A percentile compares a stretch with the other conserved stretches of the same genome.
phyloP scores from a whole-genome alignment of 2,329 filamentous ascomycete species.

The Colletotrichum paranaense region DNA sequence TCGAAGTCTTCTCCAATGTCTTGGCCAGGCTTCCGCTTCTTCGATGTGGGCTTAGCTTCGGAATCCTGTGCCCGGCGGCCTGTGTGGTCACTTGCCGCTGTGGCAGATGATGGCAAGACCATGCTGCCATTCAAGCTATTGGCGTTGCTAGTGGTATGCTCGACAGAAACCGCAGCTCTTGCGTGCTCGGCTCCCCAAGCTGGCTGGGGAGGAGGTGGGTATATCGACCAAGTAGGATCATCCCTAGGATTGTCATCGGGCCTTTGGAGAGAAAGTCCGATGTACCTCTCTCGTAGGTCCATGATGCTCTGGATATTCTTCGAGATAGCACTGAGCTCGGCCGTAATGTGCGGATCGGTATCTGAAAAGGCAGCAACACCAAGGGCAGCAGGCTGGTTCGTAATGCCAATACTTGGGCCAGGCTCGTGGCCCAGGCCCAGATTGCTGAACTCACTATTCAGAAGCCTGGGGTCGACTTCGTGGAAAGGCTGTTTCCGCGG shows the following conservation, averaged over 20 bases:
- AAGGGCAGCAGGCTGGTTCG: constrained; percentile 61
- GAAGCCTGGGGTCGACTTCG: neutral
- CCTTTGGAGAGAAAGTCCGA: constrained; percentile 84
- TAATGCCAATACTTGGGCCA: neutral
- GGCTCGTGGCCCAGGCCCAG: constrained; percentile 3
- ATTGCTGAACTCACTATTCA: neutral
- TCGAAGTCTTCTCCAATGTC: constrained; percentile 94
- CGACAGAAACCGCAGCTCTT: constrained; percentile 43
- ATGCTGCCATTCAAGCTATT: constrained; percentile 62
- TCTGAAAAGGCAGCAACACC: constrained; percentile 76
- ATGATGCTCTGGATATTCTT: constrained; percentile 91
- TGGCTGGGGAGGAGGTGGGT: constrained; percentile 90
- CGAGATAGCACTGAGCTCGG: constrained; percentile 88
- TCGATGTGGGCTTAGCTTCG: constrained; percentile 58
- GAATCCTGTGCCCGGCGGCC: constrained; percentile 44
- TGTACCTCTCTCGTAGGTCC: constrained; percentile 89
- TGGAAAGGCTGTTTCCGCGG: neutral
- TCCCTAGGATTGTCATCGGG: constrained; percentile 90
- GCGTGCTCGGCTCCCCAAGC: constrained; percentile 69
- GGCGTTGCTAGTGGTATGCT: constrained; percentile 48
- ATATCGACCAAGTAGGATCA: constrained; percentile 84
- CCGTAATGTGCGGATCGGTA: constrained; percentile 82
- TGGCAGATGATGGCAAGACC: constrained; percentile 43
- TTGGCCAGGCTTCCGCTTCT: constrained; percentile 84
- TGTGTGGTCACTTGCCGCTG: neutral